Evolutionary conservation across 257 asterid genomes (phyloP).

Genomic region (Gynochthodes officinalis): DNA sequence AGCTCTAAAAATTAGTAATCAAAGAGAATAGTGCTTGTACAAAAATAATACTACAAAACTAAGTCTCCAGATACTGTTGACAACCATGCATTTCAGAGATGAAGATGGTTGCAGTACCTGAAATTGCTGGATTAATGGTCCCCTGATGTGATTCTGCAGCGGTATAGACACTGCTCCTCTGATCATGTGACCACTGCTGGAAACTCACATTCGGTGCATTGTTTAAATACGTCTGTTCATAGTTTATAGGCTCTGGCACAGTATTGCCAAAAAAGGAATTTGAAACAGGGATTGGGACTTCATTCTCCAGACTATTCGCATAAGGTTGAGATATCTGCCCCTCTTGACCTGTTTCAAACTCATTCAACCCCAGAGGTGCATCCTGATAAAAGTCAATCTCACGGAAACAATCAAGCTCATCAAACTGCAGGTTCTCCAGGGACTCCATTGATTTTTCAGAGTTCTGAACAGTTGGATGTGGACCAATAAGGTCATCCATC

Average conservation of each 20-base stretch:
- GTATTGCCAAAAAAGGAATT: slow-evolving; percentile 16
- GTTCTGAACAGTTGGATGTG: slow-evolving; percentile 32
- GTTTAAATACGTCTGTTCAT: slow-evolving; percentile 37
- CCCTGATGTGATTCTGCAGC: slow-evolving; percentile 40
- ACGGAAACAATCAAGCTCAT: slow-evolving; percentile 44
- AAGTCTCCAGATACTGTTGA: slow-evolving; percentile 24
- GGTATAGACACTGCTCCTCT: slow-evolving; percentile 33
- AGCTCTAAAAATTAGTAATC: slow-evolving; percentile 52
- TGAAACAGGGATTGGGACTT: slow-evolving; percentile 18
- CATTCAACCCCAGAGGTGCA: slow-evolving; percentile 35
- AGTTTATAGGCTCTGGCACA: slow-evolving; percentile 24
- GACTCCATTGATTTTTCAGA: slow-evolving; percentile 25
- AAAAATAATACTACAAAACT: slow-evolving; percentile 14
- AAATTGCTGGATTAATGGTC: slow-evolving; percentile 30
- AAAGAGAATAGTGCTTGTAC: slow-evolving; percentile 24
- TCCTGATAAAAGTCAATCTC: slow-evolving; percentile 64
- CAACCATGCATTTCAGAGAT: slow-evolving; percentile 32
- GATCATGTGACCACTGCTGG: slow-evolving; percentile 51
- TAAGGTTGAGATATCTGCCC: slow-evolving; percentile 33
- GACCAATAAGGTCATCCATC: slow-evolving; percentile 60
- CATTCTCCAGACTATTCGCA: slow-evolving; percentile 26
- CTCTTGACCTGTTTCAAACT: slow-evolving; percentile 31
- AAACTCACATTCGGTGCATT: slow-evolving; percentile 30
- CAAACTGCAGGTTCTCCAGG: slow-evolving; percentile 33
- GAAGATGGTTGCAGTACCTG: slow-evolving; percentile 64